Evolutionary conservation across 1,139 yeast species (phyloP), one percentile per base, ranked within the genome.

Genomic region (Yamadazyma oceani): DNA sequence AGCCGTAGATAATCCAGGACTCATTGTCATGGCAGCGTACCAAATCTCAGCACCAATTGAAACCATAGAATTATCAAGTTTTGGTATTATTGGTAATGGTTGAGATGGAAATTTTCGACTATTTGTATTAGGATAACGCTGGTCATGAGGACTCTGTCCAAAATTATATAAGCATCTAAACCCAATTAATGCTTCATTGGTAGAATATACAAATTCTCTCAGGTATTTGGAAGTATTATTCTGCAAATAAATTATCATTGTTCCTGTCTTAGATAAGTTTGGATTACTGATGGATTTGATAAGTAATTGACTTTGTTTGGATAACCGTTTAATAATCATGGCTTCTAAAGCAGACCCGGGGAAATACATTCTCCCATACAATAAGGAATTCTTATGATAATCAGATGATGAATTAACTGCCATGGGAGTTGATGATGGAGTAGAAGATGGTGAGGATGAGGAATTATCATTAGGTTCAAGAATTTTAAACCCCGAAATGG

Each of bases 331-430:
- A 28, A 90, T 80, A 9, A 82, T 53, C 94, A 92, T 83, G 1
- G 96, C 96, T 57, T 92, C 98, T 6, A 94, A 64, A 4, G 87
- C 82, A 16, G 88, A 81, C 1, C 89, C 86, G 0, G 98, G 98
- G 46, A 92, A 81, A 53, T 84, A 86, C 80, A 94, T 78, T 44
- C 95, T 69, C 0, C 97, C 98, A 55, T 88, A 92, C 16, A 68
- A 46, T 23, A 70, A 53, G 2, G 66, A 49, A 15, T 52, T 51
- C 31, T 42, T 50, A 14, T 31, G 38, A 13, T 36, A 24, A 23
- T 36, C 37, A n/a, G 16, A n/a, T 22, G 17, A 11, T 5, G 26
- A 12, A 24, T 19, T 19, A 19, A n/a, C n/a, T n/a, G n/a, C n/a
- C n/a, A 21, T 21, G 23, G 23, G 23, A 8, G 7, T 21, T 21